Percentiles rank a stretch among this genome's conserved stretches.
Conservation (phyloP, 129 eudicot species). For the Flaveria bidentis region DNA sequence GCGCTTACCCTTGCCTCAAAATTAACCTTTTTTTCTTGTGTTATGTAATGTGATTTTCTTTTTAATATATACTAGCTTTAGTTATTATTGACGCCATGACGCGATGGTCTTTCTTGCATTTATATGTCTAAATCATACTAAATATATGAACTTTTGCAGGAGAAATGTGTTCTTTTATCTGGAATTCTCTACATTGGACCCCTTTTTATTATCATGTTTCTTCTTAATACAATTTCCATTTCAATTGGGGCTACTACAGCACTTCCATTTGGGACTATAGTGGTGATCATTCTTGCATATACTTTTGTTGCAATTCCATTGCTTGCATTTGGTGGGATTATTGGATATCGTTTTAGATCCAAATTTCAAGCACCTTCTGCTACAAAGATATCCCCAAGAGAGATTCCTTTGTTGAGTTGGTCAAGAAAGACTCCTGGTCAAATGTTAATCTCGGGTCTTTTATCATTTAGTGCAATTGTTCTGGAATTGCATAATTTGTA, state of each 20-base stretch:
- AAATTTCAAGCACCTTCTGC: conserved; percentile 57
- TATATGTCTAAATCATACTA: conserved; percentile 14
- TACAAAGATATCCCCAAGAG: conserved; percentile 59
- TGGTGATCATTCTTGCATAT: conserved; percentile 52
- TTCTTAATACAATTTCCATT: conserved; percentile 65
- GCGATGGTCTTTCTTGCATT: background rate
- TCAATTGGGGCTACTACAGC: conserved; percentile 62
- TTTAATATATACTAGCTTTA: too few relatives aligned
- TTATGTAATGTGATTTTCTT: background rate
- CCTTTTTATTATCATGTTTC: conserved; percentile 31
- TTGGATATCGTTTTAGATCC: conserved; percentile 61
- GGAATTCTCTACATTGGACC: conserved; percentile 71
- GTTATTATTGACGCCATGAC: background rate
- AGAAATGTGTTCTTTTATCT: conserved; percentile 56
- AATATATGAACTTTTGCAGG: conserved; percentile 43
- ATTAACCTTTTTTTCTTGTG: background rate
- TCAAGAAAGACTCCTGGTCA: conserved; percentile 68
- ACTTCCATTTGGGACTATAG: conserved; percentile 76
- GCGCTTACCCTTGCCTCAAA: conserved; percentile 5
- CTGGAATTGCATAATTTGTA: conserved; percentile 77
- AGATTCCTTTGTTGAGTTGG: conserved; percentile 69
- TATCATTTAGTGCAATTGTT: conserved; percentile 80
- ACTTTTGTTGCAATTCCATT: conserved; percentile 56
- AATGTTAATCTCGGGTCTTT: conserved; percentile 81
- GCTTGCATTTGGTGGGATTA: conserved; percentile 71